Evolutionary conservation across 2,329 filamentous ascomycete genomes (phyloP), one percentile per base, ranked within the genome.

Genomic region (Ceratocystis destructans): DNA sequence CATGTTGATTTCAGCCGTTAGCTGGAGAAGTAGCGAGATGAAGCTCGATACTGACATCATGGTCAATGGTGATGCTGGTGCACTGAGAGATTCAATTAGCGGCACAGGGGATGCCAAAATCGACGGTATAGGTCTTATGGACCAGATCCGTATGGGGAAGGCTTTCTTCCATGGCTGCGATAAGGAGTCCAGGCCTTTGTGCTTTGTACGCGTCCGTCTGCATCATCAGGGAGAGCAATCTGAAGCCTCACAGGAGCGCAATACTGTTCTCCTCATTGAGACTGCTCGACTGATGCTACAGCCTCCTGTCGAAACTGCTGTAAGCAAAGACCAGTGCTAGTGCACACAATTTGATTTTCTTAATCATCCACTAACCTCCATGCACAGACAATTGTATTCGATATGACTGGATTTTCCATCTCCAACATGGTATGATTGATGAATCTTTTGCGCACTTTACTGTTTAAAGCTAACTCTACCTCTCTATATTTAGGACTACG

Each of bases 1-100:
- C 70, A 99, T 99, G 94, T 78, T 96, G 75, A 83, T 99, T 55
- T 90, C 90, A 1, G 96, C 94, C 0, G 89, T 97, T 83, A 88
- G 90, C 74, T 99, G 94, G 94, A 85, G 94, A 70, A 78, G 85
- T 66, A 80, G 82, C 46, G 90, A 96, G 68, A 87, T 94, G 81
- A 85, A 90, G 71, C 89, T 97, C 22, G 94, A 99, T 73, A 87
- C 89, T 67, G 89, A 96, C 71, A 87, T 99, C 71, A 89, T 96
- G 82, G 77, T 77, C 69, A 83, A 84, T 46, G 91, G 90, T 55
- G 91, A 96, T 73, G 82, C 80, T 33, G 80, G 80, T 22, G 67
- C 67, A 12, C 70, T 86, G 55, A 82, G 85, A 65, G 80, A 82
- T 44, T 81, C 85, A 69, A 83, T 82, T 68, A 75, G 75, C 12